Percentiles rank a stretch among this genome's conserved stretches.
Evolutionary conservation across 352 stramenopile species (phyloP).

Genomic region (Globisporangium echinulatum): DNA sequence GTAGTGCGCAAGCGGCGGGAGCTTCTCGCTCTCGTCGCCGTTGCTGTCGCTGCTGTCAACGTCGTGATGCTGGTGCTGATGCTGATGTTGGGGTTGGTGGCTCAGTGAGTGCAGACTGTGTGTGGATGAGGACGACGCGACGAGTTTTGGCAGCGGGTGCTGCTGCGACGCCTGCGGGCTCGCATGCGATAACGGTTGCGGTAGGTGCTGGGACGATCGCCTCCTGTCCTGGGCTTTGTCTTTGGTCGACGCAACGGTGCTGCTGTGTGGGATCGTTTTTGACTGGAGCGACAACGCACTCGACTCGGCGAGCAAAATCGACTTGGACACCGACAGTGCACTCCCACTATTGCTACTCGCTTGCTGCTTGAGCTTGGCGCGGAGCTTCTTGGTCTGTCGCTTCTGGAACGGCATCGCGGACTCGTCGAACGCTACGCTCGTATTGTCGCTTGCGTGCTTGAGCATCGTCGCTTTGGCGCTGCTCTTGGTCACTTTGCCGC

Average conservation of each 20-base stretch:
- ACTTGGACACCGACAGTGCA: constrained; percentile 25
- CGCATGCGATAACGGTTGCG: constrained; percentile 16
- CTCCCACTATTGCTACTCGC: constrained; percentile 20
- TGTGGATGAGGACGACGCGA: constrained; percentile 24
- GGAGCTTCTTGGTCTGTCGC: constrained; percentile 39
- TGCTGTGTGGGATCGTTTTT: constrained; percentile 11
- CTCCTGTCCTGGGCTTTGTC: constrained; percentile 27
- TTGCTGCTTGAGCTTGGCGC: constrained; percentile 23
- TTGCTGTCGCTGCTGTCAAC: constrained; percentile 11
- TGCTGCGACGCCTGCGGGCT: constrained; percentile 11
- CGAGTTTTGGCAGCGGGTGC: constrained; percentile 41
- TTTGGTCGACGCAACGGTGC: constrained; percentile 5
- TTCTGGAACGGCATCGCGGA: constrained; percentile 40
- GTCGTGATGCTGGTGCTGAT: constrained; percentile 17
- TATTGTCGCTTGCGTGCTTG: constrained; percentile 5
- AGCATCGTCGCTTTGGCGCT: constrained; percentile 7
- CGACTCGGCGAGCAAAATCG: constrained; percentile 42
- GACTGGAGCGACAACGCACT: constrained; percentile 8
- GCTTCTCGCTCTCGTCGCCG: constrained; percentile 29
- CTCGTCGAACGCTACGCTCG: constrained; percentile 9
- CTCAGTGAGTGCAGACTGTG: constrained; percentile 12
- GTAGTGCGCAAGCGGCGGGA: constrained; percentile 34
- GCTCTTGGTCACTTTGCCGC: constrained; percentile 18
- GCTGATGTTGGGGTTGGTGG: constrained; percentile 4
- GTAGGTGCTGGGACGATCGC: constrained; percentile 16